phyloP scores from a whole-genome alignment of 2,329 filamentous ascomycete genomes.

The Colletotrichum caudatum region DNA sequence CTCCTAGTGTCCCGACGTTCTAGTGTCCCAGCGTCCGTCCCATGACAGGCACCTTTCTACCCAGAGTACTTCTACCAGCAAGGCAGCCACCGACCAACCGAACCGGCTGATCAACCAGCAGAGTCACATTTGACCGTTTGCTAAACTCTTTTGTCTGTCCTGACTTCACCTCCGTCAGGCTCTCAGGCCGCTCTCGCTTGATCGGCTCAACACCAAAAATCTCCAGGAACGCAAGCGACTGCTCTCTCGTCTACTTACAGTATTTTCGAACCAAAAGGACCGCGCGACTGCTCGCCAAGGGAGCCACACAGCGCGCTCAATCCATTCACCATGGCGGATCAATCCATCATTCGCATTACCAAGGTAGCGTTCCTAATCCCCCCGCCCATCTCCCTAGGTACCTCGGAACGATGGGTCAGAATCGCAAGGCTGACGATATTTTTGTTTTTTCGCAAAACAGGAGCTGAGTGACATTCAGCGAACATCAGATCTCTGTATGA shows the following conservation, averaged over 20 bases:
- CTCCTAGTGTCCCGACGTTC: constrained; percentile 6
- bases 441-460: constrained; percentile 57
- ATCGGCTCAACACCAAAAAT: constrained; percentile 5
- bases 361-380: constrained; percentile 67
- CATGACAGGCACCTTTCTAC: constrained; percentile 10
- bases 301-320: constrained; percentile 9
- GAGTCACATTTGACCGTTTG: constrained; percentile 22
- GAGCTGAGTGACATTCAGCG: constrained; percentile 89
- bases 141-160: constrained; percentile 17
- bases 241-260: neutral
- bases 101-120: constrained; percentile 17
- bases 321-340: constrained; percentile 74
- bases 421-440: constrained; percentile 28
- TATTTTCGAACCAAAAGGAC: neutral
- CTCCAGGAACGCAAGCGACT: neutral
- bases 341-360: constrained; percentile 88
- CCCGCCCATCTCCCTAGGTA: constrained; percentile 14
- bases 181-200: constrained; percentile 23
- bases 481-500: constrained; percentile 83
- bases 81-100: constrained; percentile 24
- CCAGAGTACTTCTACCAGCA: constrained; percentile 16
- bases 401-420: constrained; percentile 17
- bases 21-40: neutral
- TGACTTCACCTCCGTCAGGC: constrained; percentile 29
- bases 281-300: constrained; percentile 9